Base-by-base conservation (phyloP, 305 asterid species). In the Petunia hybrid region DNA sequence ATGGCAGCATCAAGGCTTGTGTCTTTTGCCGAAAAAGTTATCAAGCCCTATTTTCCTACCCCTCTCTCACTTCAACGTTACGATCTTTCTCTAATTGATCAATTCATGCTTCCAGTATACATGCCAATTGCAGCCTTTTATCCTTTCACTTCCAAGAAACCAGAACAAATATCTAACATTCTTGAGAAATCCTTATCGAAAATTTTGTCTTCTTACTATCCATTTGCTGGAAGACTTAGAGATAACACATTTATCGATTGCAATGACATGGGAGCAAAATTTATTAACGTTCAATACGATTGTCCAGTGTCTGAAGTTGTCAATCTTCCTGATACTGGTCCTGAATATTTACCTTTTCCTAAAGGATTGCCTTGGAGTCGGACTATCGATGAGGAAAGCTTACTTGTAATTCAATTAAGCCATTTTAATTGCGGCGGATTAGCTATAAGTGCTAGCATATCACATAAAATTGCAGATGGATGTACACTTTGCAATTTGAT, bases 401-500 rank as follows among this genome's bases (percentile, higher is more conserved):
- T 63, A 36, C 43, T 63, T 36, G 4, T 63, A 9, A 39, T 36
- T 65, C 31, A 22, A 22, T 22, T 22, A 22, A 22, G 31, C 31
- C 31, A 22, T 22, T 22, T 22, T 22, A 22, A 22, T 22, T 22
- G 31, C 31, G 31, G 31, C 31, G 31, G 31, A 22, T 22, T 22
- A 22, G 31, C 31, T 22, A 22, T 22, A 22, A 22, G 31, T 22
- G 31, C 31, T 22, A 22, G 4, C 6, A 3, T 65, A 39, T 65
- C 4, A 5, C 71, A 65, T 22, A 65, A 65, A 65, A 5, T 65
- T 12, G 71, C 71, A 12, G 71, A 39, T 39, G 71, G 71, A 65
- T 65, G 71, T 22, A 22, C 31, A 2, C 45, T 65, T 22, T 13
- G 46, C 8, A 65, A 65, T 39, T 65, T 65, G 0, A 1, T 39